Percentiles rank a stretch among this genome's conserved stretches.
Conservation (phyloP, 1,284 basidiomycete genomes). For the Sanghuangporus baumii region DNA sequence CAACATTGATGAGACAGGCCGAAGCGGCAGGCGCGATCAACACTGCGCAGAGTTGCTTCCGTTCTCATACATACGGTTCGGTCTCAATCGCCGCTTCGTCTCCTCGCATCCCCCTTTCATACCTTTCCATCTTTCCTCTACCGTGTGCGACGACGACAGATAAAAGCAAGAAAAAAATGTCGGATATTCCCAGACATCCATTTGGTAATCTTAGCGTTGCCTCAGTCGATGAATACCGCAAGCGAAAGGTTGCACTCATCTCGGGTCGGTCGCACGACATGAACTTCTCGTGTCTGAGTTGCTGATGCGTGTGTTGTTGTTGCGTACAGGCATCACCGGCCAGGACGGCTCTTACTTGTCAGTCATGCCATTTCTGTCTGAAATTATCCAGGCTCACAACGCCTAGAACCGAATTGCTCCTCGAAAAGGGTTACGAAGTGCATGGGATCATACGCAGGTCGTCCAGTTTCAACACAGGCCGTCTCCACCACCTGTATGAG, state of each 20-base stretch:
- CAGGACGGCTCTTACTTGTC: slow-evolving; percentile 89
- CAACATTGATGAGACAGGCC: neutral
- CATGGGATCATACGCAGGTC: slow-evolving; percentile 92
- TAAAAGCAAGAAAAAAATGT: neutral
- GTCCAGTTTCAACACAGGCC: slow-evolving; percentile 90
- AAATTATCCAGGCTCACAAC: slow-evolving; percentile 19
- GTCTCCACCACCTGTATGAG: slow-evolving; percentile 84
- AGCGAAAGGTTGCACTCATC: slow-evolving; percentile 85
- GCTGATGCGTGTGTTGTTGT: slow-evolving; percentile 6
- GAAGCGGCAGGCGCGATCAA: neutral
- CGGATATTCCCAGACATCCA: slow-evolving; percentile 22
- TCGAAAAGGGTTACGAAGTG: slow-evolving; percentile 86
- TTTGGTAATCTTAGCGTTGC: slow-evolving; percentile 55
- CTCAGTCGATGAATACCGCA: slow-evolving; percentile 71
- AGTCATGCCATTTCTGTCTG: neutral
- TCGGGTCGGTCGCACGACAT: slow-evolving; percentile 50
- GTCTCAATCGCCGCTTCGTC: neutral
- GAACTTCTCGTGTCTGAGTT: neutral
- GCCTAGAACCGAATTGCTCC: slow-evolving; percentile 70
- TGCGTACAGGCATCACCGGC: slow-evolving; percentile 73
- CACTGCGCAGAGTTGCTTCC: neutral
- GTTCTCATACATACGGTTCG: neutral
- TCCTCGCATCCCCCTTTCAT: neutral
- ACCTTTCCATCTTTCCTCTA: neutral
- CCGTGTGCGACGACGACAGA: neutral